A percentile compares a stretch with the other conserved stretches of the same genome.
Evolutionary conservation across 2,329 filamentous ascomycete genomes (phyloP).

Genomic region (Tolypocladium capitatum): DNA sequence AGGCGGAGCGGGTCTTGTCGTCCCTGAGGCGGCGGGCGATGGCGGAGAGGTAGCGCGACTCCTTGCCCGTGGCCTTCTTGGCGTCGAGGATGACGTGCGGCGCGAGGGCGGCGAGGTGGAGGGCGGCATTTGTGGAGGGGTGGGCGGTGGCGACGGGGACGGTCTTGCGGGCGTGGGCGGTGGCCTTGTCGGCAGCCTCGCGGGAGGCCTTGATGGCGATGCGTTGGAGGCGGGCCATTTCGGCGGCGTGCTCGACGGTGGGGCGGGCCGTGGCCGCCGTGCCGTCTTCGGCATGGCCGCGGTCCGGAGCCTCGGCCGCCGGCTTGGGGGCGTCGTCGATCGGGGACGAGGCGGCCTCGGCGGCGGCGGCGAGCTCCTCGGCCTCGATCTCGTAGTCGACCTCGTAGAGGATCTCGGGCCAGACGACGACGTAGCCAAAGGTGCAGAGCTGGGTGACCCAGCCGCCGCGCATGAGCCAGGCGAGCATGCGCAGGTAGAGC

Average conservation of each 20-base stretch:
- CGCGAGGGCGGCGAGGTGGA: slow-evolving; percentile 41
- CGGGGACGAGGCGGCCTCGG: slow-evolving; percentile 4
- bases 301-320: not conserved
- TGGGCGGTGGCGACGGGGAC: slow-evolving; percentile 35
- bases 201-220: slow-evolving; percentile 42
- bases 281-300: slow-evolving; percentile 8
- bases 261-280: slow-evolving; percentile 17
- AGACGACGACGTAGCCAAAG: slow-evolving; percentile 78
- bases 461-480: slow-evolving; percentile 82
- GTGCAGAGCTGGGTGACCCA: slow-evolving; percentile 92
- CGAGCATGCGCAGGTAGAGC: slow-evolving; percentile 79
- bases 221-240: slow-evolving; percentile 47
- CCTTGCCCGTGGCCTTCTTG: slow-evolving; percentile 62
- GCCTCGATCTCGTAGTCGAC: slow-evolving; percentile 60
- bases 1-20: slow-evolving; percentile 48
- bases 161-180: slow-evolving; percentile 38
- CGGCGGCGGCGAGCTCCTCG: slow-evolving; percentile 40
- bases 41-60: slow-evolving; percentile 58
- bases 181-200: slow-evolving; percentile 41
- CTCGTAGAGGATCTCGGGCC: slow-evolving; percentile 68
- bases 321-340: not conserved
- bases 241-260: slow-evolving; percentile 43
- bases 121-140: slow-evolving; percentile 42
- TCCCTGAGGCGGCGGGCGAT: slow-evolving; percentile 42
- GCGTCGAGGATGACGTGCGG: slow-evolving; percentile 66